A percentile compares a stretch with the other conserved stretches of the same genome.
phyloP scores from a whole-genome alignment of 495 filamentous ascomycete genomes.

The Aspergillus cristatus region DNA sequence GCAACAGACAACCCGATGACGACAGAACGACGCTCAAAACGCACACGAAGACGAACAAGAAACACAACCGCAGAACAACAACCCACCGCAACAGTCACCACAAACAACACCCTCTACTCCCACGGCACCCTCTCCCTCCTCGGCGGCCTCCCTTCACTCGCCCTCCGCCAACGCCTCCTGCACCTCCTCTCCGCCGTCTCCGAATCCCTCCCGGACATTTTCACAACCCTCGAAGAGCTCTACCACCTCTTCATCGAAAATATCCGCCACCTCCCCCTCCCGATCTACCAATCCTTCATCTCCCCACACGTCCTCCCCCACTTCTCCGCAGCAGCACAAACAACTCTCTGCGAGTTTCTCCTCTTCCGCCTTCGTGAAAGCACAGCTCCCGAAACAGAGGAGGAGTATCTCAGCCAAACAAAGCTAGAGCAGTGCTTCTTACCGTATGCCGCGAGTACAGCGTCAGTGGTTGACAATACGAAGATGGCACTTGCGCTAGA shows the following conservation, averaged over 20 bases:
- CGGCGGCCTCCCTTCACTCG: conserved; percentile 49
- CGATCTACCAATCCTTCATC: conserved; percentile 65
- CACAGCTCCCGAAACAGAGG: conserved; percentile 38
- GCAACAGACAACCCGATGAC: conserved; percentile 2
- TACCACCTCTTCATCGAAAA: conserved; percentile 59
- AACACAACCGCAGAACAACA: conserved; percentile 13
- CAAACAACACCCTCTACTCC: conserved; percentile 1
- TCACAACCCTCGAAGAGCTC: conserved; percentile 45
- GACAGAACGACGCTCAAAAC: conserved; percentile 18
- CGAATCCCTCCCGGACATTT: conserved; percentile 26
- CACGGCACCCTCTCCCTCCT: conserved; percentile 23
- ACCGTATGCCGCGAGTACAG: conserved; percentile 58
- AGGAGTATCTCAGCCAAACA: conserved; percentile 41
- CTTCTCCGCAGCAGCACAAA: conserved; percentile 36
- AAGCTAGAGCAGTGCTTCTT: conserved; percentile 62
- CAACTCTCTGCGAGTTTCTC: conserved; percentile 56
- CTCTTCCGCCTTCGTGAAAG: conserved; percentile 53
- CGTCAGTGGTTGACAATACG: conserved; percentile 61
- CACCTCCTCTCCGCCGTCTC: conserved; percentile 44
- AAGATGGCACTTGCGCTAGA: conserved; percentile 75
- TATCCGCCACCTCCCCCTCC: conserved; percentile 56
- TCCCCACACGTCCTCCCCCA: conserved; percentile 41
- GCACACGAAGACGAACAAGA: conserved; percentile 22
- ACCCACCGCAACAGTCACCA: conserved; percentile 1
- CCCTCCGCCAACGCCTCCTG: conserved; percentile 56